phyloP scores from a whole-genome alignment of 2,329 filamentous ascomycete genomes.

The Leptodontidium sp. region DNA sequence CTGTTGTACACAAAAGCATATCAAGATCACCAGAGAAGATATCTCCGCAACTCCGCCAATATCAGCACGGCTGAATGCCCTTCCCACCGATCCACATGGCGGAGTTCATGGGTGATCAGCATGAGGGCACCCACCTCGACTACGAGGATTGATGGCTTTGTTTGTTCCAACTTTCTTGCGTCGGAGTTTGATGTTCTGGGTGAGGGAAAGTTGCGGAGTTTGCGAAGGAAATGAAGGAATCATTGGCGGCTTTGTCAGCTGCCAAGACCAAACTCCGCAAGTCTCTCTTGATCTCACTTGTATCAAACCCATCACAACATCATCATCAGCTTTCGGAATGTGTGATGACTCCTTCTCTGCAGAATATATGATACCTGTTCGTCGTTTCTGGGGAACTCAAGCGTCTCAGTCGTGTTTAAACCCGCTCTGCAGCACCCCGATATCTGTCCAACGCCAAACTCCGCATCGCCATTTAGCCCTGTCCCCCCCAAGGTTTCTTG shows the following conservation, averaged over 20 bases:
- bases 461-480: not conserved
- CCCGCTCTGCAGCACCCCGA: no score
- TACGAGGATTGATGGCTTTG: no score
- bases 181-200: not conserved
- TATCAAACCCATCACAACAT: not conserved
- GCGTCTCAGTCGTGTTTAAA: no score
- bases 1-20: not conserved
- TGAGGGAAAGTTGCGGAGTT: not conserved
- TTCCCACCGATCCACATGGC: not conserved
- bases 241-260: not conserved
- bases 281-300: not conserved
- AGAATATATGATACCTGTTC: not conserved
- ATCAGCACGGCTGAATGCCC: not conserved
- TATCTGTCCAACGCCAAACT: not conserved
- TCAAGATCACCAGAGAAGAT: not conserved
- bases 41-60: not conserved
- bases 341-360: not conserved
- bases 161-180: not conserved
- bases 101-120: not conserved
- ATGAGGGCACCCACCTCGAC: no score
- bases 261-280: conserved; percentile 10
- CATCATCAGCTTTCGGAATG: not conserved
- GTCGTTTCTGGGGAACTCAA: no score
- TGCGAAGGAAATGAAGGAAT: not conserved
- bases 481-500: not conserved